Evolutionary conservation across 495 filamentous ascomycete species (phyloP), one percentile per base, ranked within the genome.

Genomic region (Trichocladium antarcticum): DNA sequence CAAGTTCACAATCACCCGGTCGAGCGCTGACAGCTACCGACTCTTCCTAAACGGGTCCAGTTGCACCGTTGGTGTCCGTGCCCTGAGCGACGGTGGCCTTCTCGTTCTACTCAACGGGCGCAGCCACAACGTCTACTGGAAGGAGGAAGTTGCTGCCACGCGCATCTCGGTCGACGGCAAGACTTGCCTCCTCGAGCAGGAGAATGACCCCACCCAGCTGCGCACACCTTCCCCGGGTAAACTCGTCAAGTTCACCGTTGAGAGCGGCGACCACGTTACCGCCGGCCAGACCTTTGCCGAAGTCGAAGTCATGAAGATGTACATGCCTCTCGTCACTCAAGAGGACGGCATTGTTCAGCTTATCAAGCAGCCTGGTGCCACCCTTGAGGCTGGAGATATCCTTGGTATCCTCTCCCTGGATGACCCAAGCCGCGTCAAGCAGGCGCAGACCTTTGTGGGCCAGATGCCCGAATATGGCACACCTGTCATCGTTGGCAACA

Each of bases 271-370:
- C 58, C 92, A 97, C 64, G 81, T 99, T 59, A 83, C 79, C 63
- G 88, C 90, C 53, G 89, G 89, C 45, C 88, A 99, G 66, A 74
- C 90, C 7, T 99, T 86, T 61, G 92, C 92, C 45, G 92, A 99
- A 62, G 92, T 99, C 45, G 92, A 99, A 66, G 93, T 99, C 66
- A 99, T 99, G 92, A 99, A 99, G 76, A 99, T 99, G 92, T 97
- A 95, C 74, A 99, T 99, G 92, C 92, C 92, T 57, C 76, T 99
- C 45, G 75, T 99, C 47, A 84, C 92, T n/a, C 83, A 90, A 66
- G 92, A 99, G 66, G 93, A 95, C 56, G 92, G 92, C 69, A 82
- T 90, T 46, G 93, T 99, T 38, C 89, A 96, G 70, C 76, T 97
- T 59, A 95, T 99, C 74, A 99, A 99, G 79, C 92, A 97, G 71